Evolutionary conservation across 257 asterid species (phyloP), one percentile per base, ranked within the genome.

Genomic region (Paulownia fortunei): DNA sequence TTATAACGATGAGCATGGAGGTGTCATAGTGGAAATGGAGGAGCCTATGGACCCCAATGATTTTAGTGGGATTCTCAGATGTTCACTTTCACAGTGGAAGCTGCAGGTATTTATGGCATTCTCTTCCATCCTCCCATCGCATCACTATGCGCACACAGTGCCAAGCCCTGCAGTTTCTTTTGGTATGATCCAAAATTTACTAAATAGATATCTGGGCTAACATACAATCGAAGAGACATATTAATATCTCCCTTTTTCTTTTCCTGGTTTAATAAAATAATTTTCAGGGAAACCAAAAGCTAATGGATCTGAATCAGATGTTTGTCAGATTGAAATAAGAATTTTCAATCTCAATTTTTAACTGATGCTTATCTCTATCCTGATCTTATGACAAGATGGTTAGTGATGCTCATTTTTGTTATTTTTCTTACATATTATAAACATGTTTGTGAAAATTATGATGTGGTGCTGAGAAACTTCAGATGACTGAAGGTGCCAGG

Each of bases 1-100:
- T 21, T 58, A 67, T 41, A 82, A 84, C 26, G 97, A 92, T 70
- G 92, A 89, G 44, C 89, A 88, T 74, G 97, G 84, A 47, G 96
- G 96, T 24, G 77, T 88, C 27, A 84, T 87, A 34, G 92, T 90
- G 46, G 92, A 88, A 79, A 15, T 92, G 86, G 44, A 86, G 85
- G 90, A 75, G 78, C 79, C 88, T 19, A 86, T 92, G 85, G 88
- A 87, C 63, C 88, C 92, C 26, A 46, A 56, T 46, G 73, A 76
- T 41, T 92, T 92, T 54, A 68, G 78, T 65, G 21, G 82, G 72
- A 37, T 67, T 74, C 96, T 92, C 39, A 84, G 72, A 80, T 77
- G 72, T 82, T 90, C 97, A 1, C 47, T 92, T 19, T 74, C 72
- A 9, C 77, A 67, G 51, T 92, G 97, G 97, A 87, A 88, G 80